A percentile compares a stretch with the other conserved stretches of the same genome.
These are phyloP conservation scores for Sclerospora graminicola DNA, from an alignment of 352 stramenopile genomes.

Conservation along the genomic window DNA sequence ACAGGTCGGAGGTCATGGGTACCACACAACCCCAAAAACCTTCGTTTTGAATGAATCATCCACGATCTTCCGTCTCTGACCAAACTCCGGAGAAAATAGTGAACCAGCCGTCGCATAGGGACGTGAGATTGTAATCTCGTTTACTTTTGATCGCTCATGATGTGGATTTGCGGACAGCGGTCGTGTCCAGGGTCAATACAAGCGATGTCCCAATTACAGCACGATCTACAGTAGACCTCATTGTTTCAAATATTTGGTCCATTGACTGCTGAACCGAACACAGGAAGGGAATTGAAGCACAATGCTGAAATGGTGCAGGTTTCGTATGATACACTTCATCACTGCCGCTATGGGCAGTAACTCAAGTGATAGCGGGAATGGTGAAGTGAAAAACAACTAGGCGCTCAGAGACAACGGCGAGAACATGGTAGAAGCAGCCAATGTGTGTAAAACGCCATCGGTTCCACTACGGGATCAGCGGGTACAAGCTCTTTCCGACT, in stretches of 20 bases:
- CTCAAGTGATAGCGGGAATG: conserved; percentile 8
- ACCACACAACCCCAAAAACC: too few species aligned
- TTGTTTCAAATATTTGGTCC: conserved; percentile 51
- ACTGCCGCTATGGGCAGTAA: conserved; percentile 23
- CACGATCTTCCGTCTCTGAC: conserved; percentile 32
- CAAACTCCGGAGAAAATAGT: conserved; percentile 52
- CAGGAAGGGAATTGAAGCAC: conserved; percentile 58
- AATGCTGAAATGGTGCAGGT: conserved; percentile 82
- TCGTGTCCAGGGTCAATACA: conserved; percentile 53
- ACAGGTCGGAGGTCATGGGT: too few species aligned
- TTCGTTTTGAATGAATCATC: too few species aligned
- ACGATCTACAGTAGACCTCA: conserved; percentile 71
- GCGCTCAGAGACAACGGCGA: conserved; percentile 33
- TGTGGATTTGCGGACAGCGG: conserved; percentile 51
- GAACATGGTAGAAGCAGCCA: conserved; percentile 59
- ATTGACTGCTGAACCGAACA: conserved; percentile 37
- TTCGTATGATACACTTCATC: conserved; percentile 49
- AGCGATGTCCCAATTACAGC: conserved; percentile 57
- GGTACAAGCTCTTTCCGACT: conserved; percentile 17
- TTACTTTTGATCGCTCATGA: conserved; percentile 49
- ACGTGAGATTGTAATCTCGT: conserved; percentile 59
- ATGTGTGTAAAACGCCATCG: conserved; percentile 65
- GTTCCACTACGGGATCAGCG: conserved; percentile 29
- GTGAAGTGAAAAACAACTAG: conserved; percentile 11
- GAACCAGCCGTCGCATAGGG: conserved; percentile 43